phyloP scores from a whole-genome alignment of 805 yeast species.

The Sugiyamaella qingdaonensis region DNA sequence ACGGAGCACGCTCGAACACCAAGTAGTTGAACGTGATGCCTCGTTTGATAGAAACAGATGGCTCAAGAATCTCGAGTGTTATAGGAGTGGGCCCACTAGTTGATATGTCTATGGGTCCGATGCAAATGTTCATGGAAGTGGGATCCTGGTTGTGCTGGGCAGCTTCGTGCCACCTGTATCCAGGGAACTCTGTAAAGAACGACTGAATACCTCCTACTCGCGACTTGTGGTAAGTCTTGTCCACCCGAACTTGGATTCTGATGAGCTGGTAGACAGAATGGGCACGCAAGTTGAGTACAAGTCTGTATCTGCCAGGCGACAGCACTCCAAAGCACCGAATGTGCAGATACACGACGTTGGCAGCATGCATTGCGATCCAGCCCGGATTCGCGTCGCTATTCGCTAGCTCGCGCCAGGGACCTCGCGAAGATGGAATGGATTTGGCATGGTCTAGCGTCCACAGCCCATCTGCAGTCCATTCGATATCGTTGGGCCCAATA shows the following conservation, averaged over 20 bases:
- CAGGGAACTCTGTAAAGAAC: background rate
- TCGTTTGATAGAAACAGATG: slow-evolving; percentile 1
- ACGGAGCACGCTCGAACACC: background rate
- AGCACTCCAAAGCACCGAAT: background rate
- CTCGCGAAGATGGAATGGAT: background rate
- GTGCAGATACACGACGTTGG: background rate
- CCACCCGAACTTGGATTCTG: background rate
- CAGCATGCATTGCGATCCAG: slow-evolving; percentile 1
- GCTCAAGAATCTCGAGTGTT: background rate
- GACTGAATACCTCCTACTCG: background rate
- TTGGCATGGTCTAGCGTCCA: background rate
- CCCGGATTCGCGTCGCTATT: background rate
- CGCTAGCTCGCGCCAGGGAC: background rate
- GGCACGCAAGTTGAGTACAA: background rate
- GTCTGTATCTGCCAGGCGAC: slow-evolving; percentile 1
- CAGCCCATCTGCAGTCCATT: slow-evolving; percentile 1
- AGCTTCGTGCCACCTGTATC: background rate
- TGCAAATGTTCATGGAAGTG: background rate
- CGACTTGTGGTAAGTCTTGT: background rate
- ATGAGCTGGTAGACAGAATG: background rate
- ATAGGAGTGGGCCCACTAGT: slow-evolving; percentile 1
- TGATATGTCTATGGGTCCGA: background rate
- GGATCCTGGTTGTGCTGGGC: background rate
- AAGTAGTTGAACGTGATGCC: slow-evolving; percentile 1
- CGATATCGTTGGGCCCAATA: background rate